A percentile compares a stretch with the other conserved stretches of the same genome.
Conservation (phyloP, 2,329 filamentous ascomycete genomes). For the Didymella sp. region DNA sequence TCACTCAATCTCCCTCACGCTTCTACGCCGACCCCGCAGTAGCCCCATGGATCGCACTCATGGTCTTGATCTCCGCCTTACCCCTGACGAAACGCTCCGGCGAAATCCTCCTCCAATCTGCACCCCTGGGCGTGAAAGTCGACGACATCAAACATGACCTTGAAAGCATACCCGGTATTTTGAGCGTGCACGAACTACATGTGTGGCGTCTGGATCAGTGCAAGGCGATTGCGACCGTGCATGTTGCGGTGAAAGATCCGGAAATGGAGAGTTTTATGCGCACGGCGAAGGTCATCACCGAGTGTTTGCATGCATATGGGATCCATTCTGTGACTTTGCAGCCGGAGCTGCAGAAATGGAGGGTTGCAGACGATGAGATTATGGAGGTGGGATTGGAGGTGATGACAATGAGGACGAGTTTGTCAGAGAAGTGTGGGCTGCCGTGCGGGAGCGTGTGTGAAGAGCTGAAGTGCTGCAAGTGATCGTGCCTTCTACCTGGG, state of each 20-base stretch:
- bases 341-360: conserved; percentile 59
- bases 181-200: conserved; percentile 74
- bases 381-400: conserved; percentile 8
- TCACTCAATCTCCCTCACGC: conserved; percentile 61
- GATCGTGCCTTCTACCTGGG: not conserved
- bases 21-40: conserved; percentile 77
- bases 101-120: conserved; percentile 71
- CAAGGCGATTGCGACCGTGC: conserved; percentile 73
- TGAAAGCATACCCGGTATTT: conserved; percentile 70
- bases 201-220: conserved; percentile 76
- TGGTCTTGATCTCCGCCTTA: conserved; percentile 71
- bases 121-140: conserved; percentile 65
- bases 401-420: conserved; percentile 31
- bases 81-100: conserved; percentile 69
- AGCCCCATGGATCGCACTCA: conserved; percentile 72
- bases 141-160: conserved; percentile 73
- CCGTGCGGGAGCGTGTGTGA: conserved; percentile 61
- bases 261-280: conserved; percentile 65
- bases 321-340: conserved; percentile 76
- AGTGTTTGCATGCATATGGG: conserved; percentile 76
- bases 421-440: conserved; percentile 57
- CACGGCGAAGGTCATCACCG: conserved; percentile 66
- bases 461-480: conserved; percentile 56
- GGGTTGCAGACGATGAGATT: not conserved
- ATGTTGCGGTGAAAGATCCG: conserved; percentile 68